Conservation (phyloP, 1,284 basidiomycete genomes). For the Anthracocystis panici-leucophaei region DNA sequence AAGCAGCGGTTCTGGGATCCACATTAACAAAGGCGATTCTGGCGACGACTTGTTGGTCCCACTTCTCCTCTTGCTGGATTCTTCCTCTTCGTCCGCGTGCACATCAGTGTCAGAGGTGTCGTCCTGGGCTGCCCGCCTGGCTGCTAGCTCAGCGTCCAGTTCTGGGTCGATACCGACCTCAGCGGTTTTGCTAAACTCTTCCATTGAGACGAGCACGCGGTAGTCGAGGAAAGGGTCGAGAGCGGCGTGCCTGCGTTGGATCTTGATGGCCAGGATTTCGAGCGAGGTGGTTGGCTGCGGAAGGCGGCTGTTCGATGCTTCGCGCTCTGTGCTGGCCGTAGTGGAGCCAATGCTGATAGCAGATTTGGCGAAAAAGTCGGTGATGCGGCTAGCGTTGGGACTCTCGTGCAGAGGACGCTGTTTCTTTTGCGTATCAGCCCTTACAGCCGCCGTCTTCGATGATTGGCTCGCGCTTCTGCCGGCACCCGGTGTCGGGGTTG, state of each 20-base stretch:
- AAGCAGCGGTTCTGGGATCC: constrained; percentile 42
- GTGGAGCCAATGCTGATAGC: background rate
- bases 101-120: constrained; percentile 11
- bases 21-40: constrained; percentile 32
- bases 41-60: background rate
- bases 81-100: background rate
- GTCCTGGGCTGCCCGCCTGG: background rate
- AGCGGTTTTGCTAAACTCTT: constrained; percentile 8
- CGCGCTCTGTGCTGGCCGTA: background rate
- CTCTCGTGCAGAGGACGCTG: constrained; percentile 27
- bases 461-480: background rate
- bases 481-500: background rate
- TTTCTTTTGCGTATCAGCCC: constrained; percentile 8
- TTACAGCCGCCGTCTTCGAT: background rate
- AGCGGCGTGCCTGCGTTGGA: constrained; percentile 34
- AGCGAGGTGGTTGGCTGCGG: constrained; percentile 3
- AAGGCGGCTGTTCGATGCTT: background rate
- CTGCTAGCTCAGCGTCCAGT: constrained; percentile 20
- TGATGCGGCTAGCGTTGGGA: constrained; percentile 39
- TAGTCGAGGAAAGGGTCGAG: constrained; percentile 36
- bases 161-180: constrained; percentile 18
- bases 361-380: constrained; percentile 40
- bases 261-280: constrained; percentile 23
- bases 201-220: constrained; percentile 25
- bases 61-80: background rate